These are phyloP conservation scores for Sclerotinia nivalis DNA, from an alignment of 2,329 filamentous ascomycete species.

Conservation along the genomic window DNA sequence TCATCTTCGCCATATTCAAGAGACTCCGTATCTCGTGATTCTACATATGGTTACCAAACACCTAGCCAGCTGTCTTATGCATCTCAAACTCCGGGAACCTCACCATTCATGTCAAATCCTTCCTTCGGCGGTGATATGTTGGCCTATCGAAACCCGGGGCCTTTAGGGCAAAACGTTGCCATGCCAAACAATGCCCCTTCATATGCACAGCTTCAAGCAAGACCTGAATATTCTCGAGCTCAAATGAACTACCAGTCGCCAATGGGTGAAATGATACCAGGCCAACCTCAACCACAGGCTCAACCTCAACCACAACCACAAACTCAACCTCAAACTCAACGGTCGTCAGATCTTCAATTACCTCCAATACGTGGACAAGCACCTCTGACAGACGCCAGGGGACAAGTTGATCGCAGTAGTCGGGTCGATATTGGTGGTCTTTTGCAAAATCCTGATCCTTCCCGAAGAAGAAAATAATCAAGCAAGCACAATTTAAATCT, in stretches of 20 bases:
- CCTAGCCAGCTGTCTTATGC: slow-evolving; percentile 33
- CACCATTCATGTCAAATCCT: slow-evolving; percentile 33
- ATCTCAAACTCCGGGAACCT: slow-evolving; percentile 29
- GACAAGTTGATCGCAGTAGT: slow-evolving; percentile 52
- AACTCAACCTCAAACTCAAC: slow-evolving; percentile 45
- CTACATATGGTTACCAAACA: slow-evolving; percentile 38
- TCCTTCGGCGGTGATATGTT: slow-evolving; percentile 34
- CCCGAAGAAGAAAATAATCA: slow-evolving; percentile 17
- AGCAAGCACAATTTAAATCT: not conserved
- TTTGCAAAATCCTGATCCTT: slow-evolving; percentile 57
- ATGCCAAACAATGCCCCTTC: slow-evolving; percentile 47
- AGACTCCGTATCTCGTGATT: slow-evolving; percentile 37
- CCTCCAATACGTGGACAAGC: slow-evolving; percentile 44
- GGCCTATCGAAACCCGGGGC: slow-evolving; percentile 33
- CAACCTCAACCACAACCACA: slow-evolving; percentile 43
- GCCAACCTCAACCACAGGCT: slow-evolving; percentile 42
- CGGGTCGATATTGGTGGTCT: slow-evolving; percentile 63
- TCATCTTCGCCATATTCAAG: slow-evolving; percentile 36
- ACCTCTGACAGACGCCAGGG: slow-evolving; percentile 37
- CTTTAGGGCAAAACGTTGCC: slow-evolving; percentile 29
- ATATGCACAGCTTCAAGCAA: slow-evolving; percentile 50
- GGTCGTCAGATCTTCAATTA: slow-evolving; percentile 45
- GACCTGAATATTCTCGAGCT: slow-evolving; percentile 46
- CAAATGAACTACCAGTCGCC: slow-evolving; percentile 53
- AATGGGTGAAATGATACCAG: slow-evolving; percentile 51